A percentile compares a stretch with the other conserved stretches of the same genome.
Conservation (phyloP, 2,329 filamentous ascomycete genomes). For the Aureobasidium sp. region DNA sequence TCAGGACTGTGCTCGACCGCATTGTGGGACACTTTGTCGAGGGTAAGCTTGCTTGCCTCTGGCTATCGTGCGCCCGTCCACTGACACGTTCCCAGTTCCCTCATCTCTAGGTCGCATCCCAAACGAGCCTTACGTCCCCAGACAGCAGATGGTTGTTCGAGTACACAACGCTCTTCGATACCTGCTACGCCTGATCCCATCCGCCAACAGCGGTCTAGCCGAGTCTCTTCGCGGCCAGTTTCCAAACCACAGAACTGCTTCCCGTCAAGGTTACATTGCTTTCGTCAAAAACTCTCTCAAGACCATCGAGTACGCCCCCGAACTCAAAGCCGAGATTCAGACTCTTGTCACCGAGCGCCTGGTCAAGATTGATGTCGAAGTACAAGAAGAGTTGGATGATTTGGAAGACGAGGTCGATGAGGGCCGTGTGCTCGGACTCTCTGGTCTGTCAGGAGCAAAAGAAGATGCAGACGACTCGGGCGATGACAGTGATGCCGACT, state of each 20-base stretch:
- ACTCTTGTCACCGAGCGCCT: constrained; percentile 76
- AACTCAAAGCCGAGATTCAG: constrained; percentile 70
- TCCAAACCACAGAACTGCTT: constrained; percentile 51
- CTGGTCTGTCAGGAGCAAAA: constrained; percentile 18
- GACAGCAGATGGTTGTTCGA: constrained; percentile 59
- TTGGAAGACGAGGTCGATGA: constrained; percentile 81
- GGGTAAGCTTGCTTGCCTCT: constrained; percentile 32
- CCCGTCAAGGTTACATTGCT: constrained; percentile 70
- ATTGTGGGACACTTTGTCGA: constrained; percentile 69
- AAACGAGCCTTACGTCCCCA: constrained; percentile 50
- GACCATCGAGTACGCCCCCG: constrained; percentile 68
- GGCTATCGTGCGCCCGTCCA: constrained; percentile 13
- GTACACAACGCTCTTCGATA: constrained; percentile 70
- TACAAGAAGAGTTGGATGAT: constrained; percentile 88
- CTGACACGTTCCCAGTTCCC: constrained; percentile 40
- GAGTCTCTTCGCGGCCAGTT: constrained; percentile 32
- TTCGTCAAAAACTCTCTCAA: constrained; percentile 80
- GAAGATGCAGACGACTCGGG: constrained; percentile 44
- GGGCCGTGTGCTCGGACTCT: constrained; percentile 52
- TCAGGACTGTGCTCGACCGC: constrained; percentile 67
- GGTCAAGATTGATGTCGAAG: constrained; percentile 90
- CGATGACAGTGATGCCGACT: constrained; percentile 58
- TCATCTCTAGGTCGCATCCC: constrained; percentile 46
- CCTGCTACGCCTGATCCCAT: constrained; percentile 72
- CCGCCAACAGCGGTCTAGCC: constrained; percentile 62